Conservation (phyloP, 1,284 basidiomycete species). For the Melampsora abietis-canadensis region DNA sequence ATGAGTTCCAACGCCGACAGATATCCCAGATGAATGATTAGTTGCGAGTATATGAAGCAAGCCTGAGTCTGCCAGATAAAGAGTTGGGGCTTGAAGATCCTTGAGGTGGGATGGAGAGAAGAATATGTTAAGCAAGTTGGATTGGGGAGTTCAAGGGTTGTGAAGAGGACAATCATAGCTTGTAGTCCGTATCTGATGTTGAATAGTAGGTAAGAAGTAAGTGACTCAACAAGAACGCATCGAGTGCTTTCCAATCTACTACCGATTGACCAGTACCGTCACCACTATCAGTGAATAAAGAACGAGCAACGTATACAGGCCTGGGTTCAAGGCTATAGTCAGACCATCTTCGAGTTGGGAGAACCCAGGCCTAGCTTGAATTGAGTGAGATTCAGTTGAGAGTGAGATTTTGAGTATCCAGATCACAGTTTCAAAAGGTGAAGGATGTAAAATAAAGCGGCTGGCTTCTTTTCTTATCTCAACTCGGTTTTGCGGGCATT, state of each 20-base stretch:
- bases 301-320: conserved; percentile 42
- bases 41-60: conserved; percentile 28
- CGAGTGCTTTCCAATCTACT: conserved; percentile 36
- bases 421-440: background rate
- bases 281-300: conserved; percentile 45
- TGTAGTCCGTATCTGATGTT: background rate
- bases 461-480: too few relatives aligned
- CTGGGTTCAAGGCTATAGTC: conserved; percentile 28
- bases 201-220: background rate
- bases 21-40: conserved; percentile 19
- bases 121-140: conserved; percentile 31
- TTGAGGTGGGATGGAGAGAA: conserved; percentile 37
- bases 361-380: conserved; percentile 33
- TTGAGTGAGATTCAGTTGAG: conserved; percentile 22
- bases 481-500: too few relatives aligned
- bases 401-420: conserved; percentile 26
- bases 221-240: conserved; percentile 19
- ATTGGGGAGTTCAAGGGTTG: conserved; percentile 15
- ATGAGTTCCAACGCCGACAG: conserved; percentile 23
- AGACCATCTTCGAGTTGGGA: conserved; percentile 15
- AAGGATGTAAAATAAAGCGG: too few relatives aligned
- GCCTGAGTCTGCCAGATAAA: conserved; percentile 18
- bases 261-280: conserved; percentile 21
- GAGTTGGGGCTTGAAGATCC: conserved; percentile 31
- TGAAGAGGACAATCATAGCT: conserved; percentile 1